Evolutionary conservation across 2,329 filamentous ascomycete genomes (phyloP).

Genomic region (Nothomitra cinnamomea): DNA sequence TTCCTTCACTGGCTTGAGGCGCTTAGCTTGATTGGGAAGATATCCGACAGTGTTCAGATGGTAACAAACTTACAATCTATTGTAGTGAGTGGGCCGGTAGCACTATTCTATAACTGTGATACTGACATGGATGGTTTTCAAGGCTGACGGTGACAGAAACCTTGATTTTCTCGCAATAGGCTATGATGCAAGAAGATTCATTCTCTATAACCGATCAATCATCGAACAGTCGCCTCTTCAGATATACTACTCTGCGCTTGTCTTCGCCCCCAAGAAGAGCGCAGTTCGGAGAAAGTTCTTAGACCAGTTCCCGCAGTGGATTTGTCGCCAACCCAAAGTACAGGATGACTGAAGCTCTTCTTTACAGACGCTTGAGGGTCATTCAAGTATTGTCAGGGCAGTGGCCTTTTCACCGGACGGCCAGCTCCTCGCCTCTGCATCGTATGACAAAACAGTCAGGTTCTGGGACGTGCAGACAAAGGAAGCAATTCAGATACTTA

Average conservation of each 20-base stretch:
- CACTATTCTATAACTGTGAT: background rate
- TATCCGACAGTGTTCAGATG: conserved; percentile 15
- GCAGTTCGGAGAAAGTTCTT: conserved; percentile 9
- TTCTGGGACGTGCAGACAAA: conserved; percentile 8
- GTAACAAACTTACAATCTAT: conserved; percentile 10
- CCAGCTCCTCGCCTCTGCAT: conserved; percentile 4
- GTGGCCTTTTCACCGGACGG: conserved; percentile 6
- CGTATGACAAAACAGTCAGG: conserved; percentile 11
- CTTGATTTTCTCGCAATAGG: conserved; percentile 7
- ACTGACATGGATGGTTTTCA: background rate
- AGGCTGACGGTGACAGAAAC: background rate
- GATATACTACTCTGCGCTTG: conserved; percentile 19
- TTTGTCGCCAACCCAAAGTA: conserved; percentile 4
- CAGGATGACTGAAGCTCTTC: conserved; percentile 9
- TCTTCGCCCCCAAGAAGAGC: conserved; percentile 18
- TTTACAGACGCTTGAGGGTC: conserved; percentile 4
- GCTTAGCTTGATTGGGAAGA: conserved; percentile 19
- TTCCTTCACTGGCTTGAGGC: conserved; percentile 29
- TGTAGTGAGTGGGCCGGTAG: background rate
- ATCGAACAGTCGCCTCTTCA: conserved; percentile 19
- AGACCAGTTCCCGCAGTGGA: conserved; percentile 5
- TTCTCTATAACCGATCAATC: conserved; percentile 12
- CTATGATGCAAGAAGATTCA: conserved; percentile 17
- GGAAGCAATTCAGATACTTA: background rate
- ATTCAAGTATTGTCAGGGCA: background rate